Conservation (phyloP, 768 basidiomycete genomes). For the Lyophyllum decastes region DNA sequence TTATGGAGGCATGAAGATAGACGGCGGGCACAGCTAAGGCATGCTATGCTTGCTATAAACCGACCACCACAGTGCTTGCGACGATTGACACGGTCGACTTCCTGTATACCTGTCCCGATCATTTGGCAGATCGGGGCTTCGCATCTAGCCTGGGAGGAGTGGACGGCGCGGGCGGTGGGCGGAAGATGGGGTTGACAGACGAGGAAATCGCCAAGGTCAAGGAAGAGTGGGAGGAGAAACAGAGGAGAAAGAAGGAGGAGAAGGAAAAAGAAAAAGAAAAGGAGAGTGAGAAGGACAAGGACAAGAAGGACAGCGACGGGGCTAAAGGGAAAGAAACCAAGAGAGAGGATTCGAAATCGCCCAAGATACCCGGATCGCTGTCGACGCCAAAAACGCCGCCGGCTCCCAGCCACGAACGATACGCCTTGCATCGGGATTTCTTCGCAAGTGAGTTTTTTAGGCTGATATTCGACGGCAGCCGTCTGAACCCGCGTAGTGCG, state of each 20-base stretch:
- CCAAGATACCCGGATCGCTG: conserved; percentile 28
- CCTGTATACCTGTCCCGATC: conserved; percentile 80
- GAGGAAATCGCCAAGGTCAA: conserved; percentile 81
- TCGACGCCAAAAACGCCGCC: conserved; percentile 30
- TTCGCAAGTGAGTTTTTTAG: conserved; percentile 51
- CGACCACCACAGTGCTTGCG: conserved; percentile 82
- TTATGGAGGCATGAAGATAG: conserved; percentile 38
- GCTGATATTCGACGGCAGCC: neutral
- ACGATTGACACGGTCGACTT: conserved; percentile 85
- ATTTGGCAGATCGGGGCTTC: conserved; percentile 81
- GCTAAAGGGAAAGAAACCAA: conserved; percentile 31
- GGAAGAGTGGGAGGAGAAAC: conserved; percentile 78
- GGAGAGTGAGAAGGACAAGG: conserved; percentile 40
- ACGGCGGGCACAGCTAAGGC: conserved; percentile 75
- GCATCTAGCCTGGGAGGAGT: conserved; percentile 46
- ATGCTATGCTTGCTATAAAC: conserved; percentile 79
- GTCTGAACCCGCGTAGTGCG: conserved; percentile 50
- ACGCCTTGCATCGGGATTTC: conserved; percentile 79
- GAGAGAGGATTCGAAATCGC: conserved; percentile 30
- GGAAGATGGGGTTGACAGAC: conserved; percentile 47
- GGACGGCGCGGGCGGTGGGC: conserved; percentile 30
- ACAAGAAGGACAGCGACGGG: conserved; percentile 37
- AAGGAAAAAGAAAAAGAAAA: conserved; percentile 49
- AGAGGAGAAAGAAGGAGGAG: conserved; percentile 60
- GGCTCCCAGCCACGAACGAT: conserved; percentile 67